Conservation (phyloP, 2,329 filamentous ascomycete species). For the Aphanocladium album region DNA sequence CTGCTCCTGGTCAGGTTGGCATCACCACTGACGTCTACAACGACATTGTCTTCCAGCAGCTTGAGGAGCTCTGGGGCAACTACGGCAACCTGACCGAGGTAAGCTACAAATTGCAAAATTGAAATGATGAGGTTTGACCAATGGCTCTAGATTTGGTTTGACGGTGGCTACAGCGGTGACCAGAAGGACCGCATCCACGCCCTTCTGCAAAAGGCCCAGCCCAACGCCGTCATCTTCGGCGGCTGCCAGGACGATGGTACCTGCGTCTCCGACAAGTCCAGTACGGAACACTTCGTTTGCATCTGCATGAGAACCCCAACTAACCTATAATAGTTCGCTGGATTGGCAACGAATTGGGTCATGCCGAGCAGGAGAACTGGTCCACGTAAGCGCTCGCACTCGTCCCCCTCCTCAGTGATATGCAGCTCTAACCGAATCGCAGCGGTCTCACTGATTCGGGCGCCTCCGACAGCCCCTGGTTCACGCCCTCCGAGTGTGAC, state of each 20-base stretch:
- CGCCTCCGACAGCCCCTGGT: slow-evolving; percentile 19
- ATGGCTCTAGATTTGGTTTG: slow-evolving; percentile 22
- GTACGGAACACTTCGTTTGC: no score
- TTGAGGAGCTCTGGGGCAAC: slow-evolving; percentile 21
- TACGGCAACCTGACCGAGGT: slow-evolving; percentile 23
- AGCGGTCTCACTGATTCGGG: slow-evolving; percentile 17
- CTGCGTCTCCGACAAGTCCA: slow-evolving; percentile 18
- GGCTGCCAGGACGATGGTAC: slow-evolving; percentile 20
- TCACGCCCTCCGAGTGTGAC: slow-evolving; percentile 21
- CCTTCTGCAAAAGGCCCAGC: slow-evolving; percentile 18
- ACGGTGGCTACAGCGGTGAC: slow-evolving; percentile 21
- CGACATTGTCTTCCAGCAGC: slow-evolving; percentile 21
- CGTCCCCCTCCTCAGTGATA: not conserved
- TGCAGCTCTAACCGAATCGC: not conserved
- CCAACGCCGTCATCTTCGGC: slow-evolving; percentile 21
- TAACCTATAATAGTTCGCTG: no score
- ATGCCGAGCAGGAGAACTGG: slow-evolving; percentile 22
- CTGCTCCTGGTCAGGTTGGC: slow-evolving; percentile 18
- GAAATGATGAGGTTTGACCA: not conserved
- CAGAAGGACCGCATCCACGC: slow-evolving; percentile 19
- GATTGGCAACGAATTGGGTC: slow-evolving; percentile 21
- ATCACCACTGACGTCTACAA: slow-evolving; percentile 22
- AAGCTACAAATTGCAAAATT: not conserved
- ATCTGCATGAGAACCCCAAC: no score
- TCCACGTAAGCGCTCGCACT: slow-evolving; percentile 16